Evolutionary conservation across 257 asterid genomes (phyloP), one percentile per base, ranked within the genome.

Genomic region (Buddleja alternifolia): DNA sequence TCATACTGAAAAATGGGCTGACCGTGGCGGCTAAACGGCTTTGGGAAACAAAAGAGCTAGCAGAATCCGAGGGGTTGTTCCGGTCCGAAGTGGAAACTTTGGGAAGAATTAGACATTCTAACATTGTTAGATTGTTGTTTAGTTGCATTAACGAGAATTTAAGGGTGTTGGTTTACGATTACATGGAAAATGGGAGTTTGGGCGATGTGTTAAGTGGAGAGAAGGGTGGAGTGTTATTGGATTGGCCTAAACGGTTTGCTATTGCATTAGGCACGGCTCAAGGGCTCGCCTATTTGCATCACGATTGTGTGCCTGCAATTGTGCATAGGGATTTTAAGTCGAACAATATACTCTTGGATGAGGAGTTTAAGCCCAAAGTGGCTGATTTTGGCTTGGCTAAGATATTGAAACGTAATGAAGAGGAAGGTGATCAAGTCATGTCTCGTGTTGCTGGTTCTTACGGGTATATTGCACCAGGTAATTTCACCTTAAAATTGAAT

Each of bases 391-490:
- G 97, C 12, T 70, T 91, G 75, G 95, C 97, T 10, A 91, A 81
- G 80, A 73, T 58, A 17, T 56, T 91, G 78, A 75, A 69, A 11
- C 81, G 20, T 16, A 81, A 82, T 19, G 21, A 57, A 1, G 73
- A 72, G 1, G 80, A 45, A 44, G 77, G 80, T 7, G 90, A 79
- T 24, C 87, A 80, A 61, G 82, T 67, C 60, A 85, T 81, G 86
- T 86, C 97, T 20, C 82, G 77, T 60, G 71, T 91, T 40, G 93
- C 96, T 17, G 97, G 97, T 66, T 91, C 97, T 53, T 85, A 79
- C 7, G 96, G 97, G 29, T 91, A 91, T 53, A 91, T 91, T 25
- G 97, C 97, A 11, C 97, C 97, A 39, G 97, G 97, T 91, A 53
- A 47, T n/a, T n/a, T n/a, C n/a, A n/a, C n/a, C n/a, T n/a, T n/a